Conservation (phyloP, 2,329 filamentous ascomycete genomes). For the Lachnellula arida region DNA sequence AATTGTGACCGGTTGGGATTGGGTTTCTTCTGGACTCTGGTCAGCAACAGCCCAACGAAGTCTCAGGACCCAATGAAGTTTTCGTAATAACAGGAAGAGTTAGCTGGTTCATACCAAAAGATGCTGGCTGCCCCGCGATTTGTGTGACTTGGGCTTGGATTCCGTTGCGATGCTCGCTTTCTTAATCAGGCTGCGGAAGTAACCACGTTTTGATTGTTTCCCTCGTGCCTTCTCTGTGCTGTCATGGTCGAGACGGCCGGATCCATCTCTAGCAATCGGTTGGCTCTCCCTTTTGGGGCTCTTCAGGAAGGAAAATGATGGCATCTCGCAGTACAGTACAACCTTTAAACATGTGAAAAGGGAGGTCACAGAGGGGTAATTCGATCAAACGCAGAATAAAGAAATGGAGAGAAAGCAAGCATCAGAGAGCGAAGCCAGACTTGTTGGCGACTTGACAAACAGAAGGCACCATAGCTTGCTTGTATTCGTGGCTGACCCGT, state of each 20-base stretch:
- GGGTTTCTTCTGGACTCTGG: conserved; percentile 2
- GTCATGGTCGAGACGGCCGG: conserved; percentile 12
- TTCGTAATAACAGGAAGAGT: background rate
- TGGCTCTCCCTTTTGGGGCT: conserved; percentile 16
- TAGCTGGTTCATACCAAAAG: conserved; percentile 6
- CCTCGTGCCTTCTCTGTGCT: conserved; percentile 25
- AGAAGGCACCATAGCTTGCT: background rate
- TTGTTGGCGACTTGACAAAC: background rate
- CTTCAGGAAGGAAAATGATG: conserved; percentile 28
- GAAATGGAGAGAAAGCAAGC: background rate
- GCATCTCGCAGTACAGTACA: conserved; percentile 21
- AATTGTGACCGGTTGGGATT: conserved; percentile 2
- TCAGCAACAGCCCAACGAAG: conserved; percentile 1
- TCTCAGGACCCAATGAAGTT: background rate
- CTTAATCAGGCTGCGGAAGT: conserved; percentile 31
- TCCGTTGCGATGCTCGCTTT: conserved; percentile 18
- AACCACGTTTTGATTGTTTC: conserved; percentile 31
- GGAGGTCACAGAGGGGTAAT: background rate
- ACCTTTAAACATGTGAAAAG: background rate
- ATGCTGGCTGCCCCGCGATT: conserved; percentile 17
- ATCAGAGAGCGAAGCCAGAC: background rate
- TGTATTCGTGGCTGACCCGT: conserved; percentile 1
- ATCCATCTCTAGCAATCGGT: conserved; percentile 10
- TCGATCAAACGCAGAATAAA: background rate
- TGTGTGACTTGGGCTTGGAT: conserved; percentile 13